Evolutionary conservation across 768 basidiomycete species (phyloP), one percentile per base, ranked within the genome.

Genomic region (Amanita fuliginea): DNA sequence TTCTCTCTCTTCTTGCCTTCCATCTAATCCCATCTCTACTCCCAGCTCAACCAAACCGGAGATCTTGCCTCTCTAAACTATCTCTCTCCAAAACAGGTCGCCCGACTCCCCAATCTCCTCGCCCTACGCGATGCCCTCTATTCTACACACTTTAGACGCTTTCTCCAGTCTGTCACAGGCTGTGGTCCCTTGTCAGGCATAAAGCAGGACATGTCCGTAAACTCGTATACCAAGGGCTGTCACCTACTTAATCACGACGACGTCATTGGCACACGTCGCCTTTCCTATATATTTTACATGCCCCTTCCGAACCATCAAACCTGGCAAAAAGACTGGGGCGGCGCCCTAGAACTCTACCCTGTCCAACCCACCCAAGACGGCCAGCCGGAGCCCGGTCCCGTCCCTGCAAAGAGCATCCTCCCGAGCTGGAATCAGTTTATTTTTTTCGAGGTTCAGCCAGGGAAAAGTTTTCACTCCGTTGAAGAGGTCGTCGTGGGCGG

Each of bases 201-300:
- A 37, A 95, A 93, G 63, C 92, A 91, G 60, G 95, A 98, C 70
- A 93, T 94, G 81, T 89, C 89, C 37, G 85, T 95, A 52, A 92
- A 91, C 60, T 82, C 86, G 6, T 97, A 97, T 67, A 84, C 82
- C 16, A 79, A 83, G 53, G 90, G 92, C 40, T 96, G 85, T 63
- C 93, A 98, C 66, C 77, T 98, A 8, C 81, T 98, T 59, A 90
- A 95, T 65, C 95, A 98, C 71, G 95, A 98, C 80, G 95, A 98
- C 64, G 94, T 95, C 21, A 97, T 97, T 60, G 92, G 92, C 53
- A 79, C 91, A 6, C 84, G 95, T 21, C 80, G 91, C 36, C 86
- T 97, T 47, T 94, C 90, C 1, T 98, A 95, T 70, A 95, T 98
- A 67, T 81, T 97, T 43, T 98, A 98, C 68, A 86, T 97, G 76